Base-by-base conservation (phyloP, 192 early-diverging fungal species). In the Gamsiella multidivaricata region DNA sequence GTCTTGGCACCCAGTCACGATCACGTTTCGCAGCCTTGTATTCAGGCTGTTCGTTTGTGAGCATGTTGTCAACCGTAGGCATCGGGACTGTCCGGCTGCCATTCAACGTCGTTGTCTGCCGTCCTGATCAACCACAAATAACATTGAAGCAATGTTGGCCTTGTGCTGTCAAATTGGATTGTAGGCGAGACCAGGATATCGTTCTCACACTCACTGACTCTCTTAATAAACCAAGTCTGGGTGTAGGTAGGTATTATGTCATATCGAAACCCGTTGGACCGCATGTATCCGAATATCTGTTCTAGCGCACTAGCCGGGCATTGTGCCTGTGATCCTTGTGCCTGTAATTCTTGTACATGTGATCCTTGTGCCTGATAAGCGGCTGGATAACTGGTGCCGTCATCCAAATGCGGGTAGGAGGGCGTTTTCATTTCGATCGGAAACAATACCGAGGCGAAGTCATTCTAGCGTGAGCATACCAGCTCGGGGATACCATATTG, bases 101-200 rank as follows among this genome's bases (percentile, higher is more conserved):
- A n/a, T n/a, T n/a, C n/a, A n/a, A n/a, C n/a, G n/a, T n/a, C n/a
- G n/a, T n/a, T n/a, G n/a, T n/a, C n/a, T n/a, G n/a, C n/a, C 14
- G n/a, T 20, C 20, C 39, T 3, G n/a, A 43, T 41, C 10, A 26
- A 42, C 39, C 39, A 43, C 6, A 22, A 10, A 3, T 41, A 43
- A 18, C 61, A 61, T 49, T 64, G 66, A n/a, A 79, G 60, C 12
- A 79, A 31, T 41, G 75, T 59, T 6, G 75, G 67, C 29, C 53
- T 28, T 31, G 37, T 63, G 20, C 12, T 15, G 39, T 60, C 28
- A 31, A 43, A 58, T 22, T 29, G 47, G 47, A 65, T 54, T 8
- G 55, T 20, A 10, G 62, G 26, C 7, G 76, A 70, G 39, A 70
- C 59, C 10, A 65, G 15, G 29, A 69, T 25, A 6, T 55, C 47